phyloP scores from a whole-genome alignment of 1,139 yeast species.

The Saccharomyces hybrid region DNA sequence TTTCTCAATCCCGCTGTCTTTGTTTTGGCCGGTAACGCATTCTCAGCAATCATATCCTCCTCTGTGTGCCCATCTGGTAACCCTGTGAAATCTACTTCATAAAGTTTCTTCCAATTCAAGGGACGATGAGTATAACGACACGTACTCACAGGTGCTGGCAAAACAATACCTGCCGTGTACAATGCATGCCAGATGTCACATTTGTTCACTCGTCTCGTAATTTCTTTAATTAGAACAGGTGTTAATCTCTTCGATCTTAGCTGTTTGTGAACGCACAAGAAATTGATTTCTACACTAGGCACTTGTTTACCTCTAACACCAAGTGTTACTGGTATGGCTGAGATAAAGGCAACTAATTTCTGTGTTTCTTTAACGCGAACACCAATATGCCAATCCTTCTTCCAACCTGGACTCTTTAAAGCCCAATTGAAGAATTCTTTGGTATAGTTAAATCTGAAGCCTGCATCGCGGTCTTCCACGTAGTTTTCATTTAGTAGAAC shows the following conservation, averaged over 20 bases:
- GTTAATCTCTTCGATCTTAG: constrained; percentile 89
- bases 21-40: constrained; percentile 58
- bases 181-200: constrained; percentile 91
- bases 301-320: constrained; percentile 51
- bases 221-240: constrained; percentile 88
- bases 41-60: constrained; percentile 74
- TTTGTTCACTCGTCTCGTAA: constrained; percentile 85
- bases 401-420: constrained; percentile 89
- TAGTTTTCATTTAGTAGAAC: constrained; percentile 78
- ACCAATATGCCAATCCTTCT: constrained; percentile 84
- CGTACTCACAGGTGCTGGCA: constrained; percentile 89
- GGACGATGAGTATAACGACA: constrained; percentile 94
- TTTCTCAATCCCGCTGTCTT: constrained; percentile 57
- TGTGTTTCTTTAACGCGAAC: constrained; percentile 74
- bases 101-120: constrained; percentile 79
- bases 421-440: constrained; percentile 89
- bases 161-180: constrained; percentile 83
- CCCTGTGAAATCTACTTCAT: constrained; percentile 83
- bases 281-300: constrained; percentile 82
- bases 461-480: constrained; percentile 89
- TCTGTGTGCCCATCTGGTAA: constrained; percentile 72
- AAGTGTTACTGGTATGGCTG: constrained; percentile 77
- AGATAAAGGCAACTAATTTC: constrained; percentile 82
- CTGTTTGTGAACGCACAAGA: constrained; percentile 89
- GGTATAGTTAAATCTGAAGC: constrained; percentile 85